Conservation (phyloP, 106 monocot species). For the Acorus calamus region DNA sequence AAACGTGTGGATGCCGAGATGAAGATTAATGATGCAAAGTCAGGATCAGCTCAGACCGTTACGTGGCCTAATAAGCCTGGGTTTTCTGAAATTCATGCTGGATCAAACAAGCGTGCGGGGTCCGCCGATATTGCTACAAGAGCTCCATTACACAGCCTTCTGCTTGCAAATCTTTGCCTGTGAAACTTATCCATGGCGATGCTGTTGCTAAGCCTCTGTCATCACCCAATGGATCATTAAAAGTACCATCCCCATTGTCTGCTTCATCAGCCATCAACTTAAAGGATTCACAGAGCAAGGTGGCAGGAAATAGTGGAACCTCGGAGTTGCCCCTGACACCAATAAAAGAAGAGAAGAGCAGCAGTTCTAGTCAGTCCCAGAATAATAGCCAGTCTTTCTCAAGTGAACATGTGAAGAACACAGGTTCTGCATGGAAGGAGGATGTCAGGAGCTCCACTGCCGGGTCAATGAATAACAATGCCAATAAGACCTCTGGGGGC, state of each 20-base stretch:
- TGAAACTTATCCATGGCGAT: slow-evolving; percentile 35
- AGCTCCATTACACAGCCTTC: slow-evolving; percentile 30
- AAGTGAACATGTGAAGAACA: slow-evolving; percentile 45
- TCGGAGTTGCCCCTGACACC: slow-evolving; percentile 31
- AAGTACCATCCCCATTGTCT: slow-evolving; percentile 17
- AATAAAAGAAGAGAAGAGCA: slow-evolving; percentile 81
- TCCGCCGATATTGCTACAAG: slow-evolving; percentile 30
- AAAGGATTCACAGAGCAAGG: slow-evolving; percentile 41
- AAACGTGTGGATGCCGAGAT: slow-evolving; percentile 90
- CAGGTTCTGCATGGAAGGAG: slow-evolving; percentile 51
- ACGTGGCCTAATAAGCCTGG: slow-evolving; percentile 49
- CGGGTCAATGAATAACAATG: slow-evolving; percentile 27
- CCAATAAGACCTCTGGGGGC: slow-evolving; percentile 41
- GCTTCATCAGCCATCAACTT: slow-evolving; percentile 7
- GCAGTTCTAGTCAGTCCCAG: slow-evolving; percentile 71
- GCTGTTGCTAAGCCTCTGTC: slow-evolving; percentile 19
- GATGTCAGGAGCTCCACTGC: slow-evolving; percentile 68
- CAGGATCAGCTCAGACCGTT: slow-evolving; percentile 35
- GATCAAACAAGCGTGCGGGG: slow-evolving; percentile 31
- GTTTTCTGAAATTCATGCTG: slow-evolving; percentile 30
- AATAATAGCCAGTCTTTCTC: slow-evolving; percentile 81
- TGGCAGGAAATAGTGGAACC: slow-evolving; percentile 21
- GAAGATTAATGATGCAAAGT: slow-evolving; percentile 61
- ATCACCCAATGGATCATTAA: slow-evolving; percentile 20
- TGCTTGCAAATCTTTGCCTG: slow-evolving; percentile 26